A percentile compares a stretch with the other conserved stretches of the same genome.
Evolutionary conservation across 2,329 filamentous ascomycete genomes (phyloP).

Genomic region (Alternaria atra): DNA sequence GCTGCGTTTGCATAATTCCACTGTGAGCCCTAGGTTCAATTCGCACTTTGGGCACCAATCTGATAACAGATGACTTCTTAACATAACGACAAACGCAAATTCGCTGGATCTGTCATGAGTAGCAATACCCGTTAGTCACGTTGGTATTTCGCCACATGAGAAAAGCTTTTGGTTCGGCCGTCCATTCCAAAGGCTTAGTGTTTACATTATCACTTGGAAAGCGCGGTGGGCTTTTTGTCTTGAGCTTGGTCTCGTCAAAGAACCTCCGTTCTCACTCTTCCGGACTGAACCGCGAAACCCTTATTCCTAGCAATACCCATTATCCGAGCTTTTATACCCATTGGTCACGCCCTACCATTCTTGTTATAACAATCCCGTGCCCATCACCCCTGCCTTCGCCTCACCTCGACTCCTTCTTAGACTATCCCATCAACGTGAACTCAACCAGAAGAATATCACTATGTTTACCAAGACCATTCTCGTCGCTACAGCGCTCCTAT

Average conservation of each 20-base stretch:
- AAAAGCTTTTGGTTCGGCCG: not conserved
- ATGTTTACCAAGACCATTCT: not conserved
- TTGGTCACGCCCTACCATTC: not conserved
- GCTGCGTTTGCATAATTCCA: not conserved
- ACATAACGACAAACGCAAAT: not conserved
- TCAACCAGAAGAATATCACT: not conserved
- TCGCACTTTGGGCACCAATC: not conserved
- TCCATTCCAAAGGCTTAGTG: not conserved
- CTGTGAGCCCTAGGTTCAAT: not conserved
- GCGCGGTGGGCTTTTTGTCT: not conserved
- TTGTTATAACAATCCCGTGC: not conserved
- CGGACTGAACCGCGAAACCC: not conserved
- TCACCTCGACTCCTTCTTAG: not conserved
- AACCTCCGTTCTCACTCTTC: not conserved
- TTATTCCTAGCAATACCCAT: not conserved
- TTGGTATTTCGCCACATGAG: not conserved
- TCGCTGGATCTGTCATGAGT: not conserved
- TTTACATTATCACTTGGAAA: not conserved
- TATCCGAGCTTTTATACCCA: not conserved
- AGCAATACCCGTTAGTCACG: not conserved
- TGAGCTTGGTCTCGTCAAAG: not conserved
- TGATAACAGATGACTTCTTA: not conserved
- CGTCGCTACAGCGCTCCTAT: not conserved
- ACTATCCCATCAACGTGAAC: not conserved
- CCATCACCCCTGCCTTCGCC: not conserved